phyloP scores from a whole-genome alignment of 345 rosid genomes.

The Geranium rotundifolium region DNA sequence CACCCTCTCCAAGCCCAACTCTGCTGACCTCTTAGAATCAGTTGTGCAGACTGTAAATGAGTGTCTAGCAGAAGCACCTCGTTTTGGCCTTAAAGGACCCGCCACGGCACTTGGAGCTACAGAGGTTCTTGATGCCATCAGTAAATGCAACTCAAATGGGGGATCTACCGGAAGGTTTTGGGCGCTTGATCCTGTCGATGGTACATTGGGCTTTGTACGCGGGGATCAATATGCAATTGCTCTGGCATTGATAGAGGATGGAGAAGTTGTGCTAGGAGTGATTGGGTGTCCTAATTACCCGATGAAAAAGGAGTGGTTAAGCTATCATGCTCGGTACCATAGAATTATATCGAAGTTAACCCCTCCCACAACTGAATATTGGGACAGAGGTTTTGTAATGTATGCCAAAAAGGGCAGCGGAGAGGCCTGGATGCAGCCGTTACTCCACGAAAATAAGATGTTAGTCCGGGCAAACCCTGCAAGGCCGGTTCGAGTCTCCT shows the following conservation, averaged over 20 bases:
- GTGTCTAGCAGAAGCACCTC: slow-evolving; percentile 52
- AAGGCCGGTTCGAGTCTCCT: slow-evolving; percentile 41
- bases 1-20: slow-evolving; percentile 48
- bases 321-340: slow-evolving; percentile 34
- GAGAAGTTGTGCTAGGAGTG: slow-evolving; percentile 66
- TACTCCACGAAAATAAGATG: slow-evolving; percentile 29
- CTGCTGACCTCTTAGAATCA: slow-evolving; percentile 38
- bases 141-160: slow-evolving; percentile 65
- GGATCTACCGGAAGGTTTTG: slow-evolving; percentile 72
- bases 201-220: slow-evolving; percentile 88
- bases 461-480: slow-evolving; percentile 45
- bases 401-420: slow-evolving; percentile 71
- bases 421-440: slow-evolving; percentile 85
- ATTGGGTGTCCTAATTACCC: slow-evolving; percentile 94
- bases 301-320: slow-evolving; percentile 57
- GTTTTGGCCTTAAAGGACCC: slow-evolving; percentile 56
- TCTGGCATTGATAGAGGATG: slow-evolving; percentile 72
- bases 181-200: slow-evolving; percentile 94
- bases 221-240: slow-evolving; percentile 95
- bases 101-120: slow-evolving; percentile 27
- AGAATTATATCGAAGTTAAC: slow-evolving; percentile 19
- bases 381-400: slow-evolving; percentile 72
- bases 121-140: slow-evolving; percentile 63
- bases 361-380: slow-evolving; percentile 20
- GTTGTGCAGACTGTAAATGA: slow-evolving; percentile 61